Conservation (phyloP, 176 grass and related monocot genomes). For the Oryza meridionalis region DNA sequence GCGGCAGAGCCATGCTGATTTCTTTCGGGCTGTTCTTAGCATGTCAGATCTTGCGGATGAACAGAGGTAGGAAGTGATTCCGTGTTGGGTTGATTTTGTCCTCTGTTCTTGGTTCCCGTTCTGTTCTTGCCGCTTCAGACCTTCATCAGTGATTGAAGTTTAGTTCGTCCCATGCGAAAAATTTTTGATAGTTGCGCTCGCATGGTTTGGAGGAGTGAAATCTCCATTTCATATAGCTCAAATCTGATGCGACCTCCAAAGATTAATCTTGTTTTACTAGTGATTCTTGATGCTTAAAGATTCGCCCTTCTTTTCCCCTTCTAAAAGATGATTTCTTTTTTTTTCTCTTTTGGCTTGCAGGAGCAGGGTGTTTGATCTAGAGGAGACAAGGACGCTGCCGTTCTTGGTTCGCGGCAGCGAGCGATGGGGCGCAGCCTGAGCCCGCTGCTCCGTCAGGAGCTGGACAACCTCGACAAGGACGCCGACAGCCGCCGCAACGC, state of each 20-base stretch:
- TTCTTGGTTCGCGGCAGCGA: background rate
- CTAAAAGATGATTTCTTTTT: background rate
- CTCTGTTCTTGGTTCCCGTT: too few species aligned
- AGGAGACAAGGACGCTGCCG: background rate
- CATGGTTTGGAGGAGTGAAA: background rate
- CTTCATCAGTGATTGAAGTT: too few species aligned
- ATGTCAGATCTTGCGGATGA: background rate
- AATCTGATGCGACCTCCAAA: background rate
- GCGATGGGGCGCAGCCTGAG: conserved; percentile 78
- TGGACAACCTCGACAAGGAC: conserved; percentile 91
- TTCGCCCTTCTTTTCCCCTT: background rate
- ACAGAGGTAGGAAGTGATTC: background rate
- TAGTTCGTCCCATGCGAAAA: background rate
- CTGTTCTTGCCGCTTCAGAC: background rate
- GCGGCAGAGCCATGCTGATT: too few species aligned
- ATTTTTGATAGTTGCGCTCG: background rate
- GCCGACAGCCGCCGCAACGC: conserved; percentile 80
- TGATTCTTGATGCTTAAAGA: conserved; percentile 4
- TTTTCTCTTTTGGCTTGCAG: background rate
- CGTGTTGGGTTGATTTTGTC: too few species aligned
- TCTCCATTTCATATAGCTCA: background rate
- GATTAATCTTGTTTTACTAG: background rate
- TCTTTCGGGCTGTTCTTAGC: background rate
- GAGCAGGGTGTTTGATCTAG: background rate
- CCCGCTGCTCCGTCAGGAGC: conserved; percentile 86